Conservation (phyloP, 148 eudicot genomes). For the Rheum nobile region DNA sequence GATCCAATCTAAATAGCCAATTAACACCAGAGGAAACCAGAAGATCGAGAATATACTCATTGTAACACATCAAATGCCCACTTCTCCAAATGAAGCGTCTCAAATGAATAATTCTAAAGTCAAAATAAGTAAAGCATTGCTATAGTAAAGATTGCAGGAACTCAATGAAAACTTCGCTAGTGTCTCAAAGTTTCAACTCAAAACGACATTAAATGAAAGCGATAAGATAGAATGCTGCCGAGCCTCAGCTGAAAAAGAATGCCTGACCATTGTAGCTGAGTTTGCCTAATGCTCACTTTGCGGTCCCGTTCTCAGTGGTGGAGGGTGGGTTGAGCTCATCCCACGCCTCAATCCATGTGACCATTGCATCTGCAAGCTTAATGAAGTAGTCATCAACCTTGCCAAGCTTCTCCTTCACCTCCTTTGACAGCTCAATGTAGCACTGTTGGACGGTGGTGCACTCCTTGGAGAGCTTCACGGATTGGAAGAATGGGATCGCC, state of each 20-base stretch:
- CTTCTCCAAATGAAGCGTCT: background rate
- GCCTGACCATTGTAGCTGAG: background rate
- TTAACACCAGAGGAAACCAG: background rate
- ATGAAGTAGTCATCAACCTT: constrained; percentile 70
- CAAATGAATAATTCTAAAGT: background rate
- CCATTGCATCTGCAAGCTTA: constrained; percentile 86
- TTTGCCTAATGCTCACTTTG: constrained; percentile 12
- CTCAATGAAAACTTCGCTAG: background rate
- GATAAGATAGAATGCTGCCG: constrained; percentile 4
- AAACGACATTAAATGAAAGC: background rate
- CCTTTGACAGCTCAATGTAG: constrained; percentile 66
- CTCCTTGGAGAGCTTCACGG: constrained; percentile 53
- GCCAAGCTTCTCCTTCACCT: constrained; percentile 73
- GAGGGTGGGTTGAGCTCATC: constrained; percentile 62
- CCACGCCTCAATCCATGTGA: constrained; percentile 87
- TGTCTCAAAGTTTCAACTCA: background rate
- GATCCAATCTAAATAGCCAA: background rate
- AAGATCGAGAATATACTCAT: background rate
- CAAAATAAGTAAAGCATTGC: background rate
- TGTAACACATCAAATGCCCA: constrained; percentile 1
- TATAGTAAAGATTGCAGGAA: background rate
- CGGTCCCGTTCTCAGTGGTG: constrained; percentile 27
- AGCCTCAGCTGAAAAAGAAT: constrained; percentile 5
- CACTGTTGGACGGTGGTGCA: constrained; percentile 69
- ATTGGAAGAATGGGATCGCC: constrained; percentile 80